Evolutionary conservation across 805 yeast genomes (phyloP), one percentile per base, ranked within the genome.

Genomic region (Lipomyces sp.): DNA sequence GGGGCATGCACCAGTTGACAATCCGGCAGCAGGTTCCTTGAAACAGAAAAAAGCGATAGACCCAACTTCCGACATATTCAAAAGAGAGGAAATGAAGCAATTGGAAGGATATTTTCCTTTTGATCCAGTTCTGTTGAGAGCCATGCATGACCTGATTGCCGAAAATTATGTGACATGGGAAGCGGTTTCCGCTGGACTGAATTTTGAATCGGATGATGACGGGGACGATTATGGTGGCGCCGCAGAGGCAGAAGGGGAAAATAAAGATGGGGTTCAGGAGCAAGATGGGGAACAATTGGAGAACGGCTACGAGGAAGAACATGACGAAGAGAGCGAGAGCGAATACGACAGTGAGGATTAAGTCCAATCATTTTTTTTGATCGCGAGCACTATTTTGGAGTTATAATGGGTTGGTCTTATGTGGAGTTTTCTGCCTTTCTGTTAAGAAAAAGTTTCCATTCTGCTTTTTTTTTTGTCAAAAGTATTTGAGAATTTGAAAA

Each of bases 51-150:
- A n/a, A n/a, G n/a, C n/a, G n/a, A n/a, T n/a, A n/a, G n/a, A n/a
- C n/a, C n/a, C n/a, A n/a, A n/a, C n/a, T n/a, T n/a, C n/a, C n/a
- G n/a, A n/a, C n/a, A n/a, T n/a, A n/a, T n/a, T n/a, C n/a, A n/a
- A n/a, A n/a, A n/a, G n/a, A 26, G 24, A 28, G 10, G 43, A 33
- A 16, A 46, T 54, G 50, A 38, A 24, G 59, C 95, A 88, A 62
- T 73, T 91, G 45, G 96, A 90, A 66, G 89, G 93, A n/a, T 91
- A 88, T 66, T 91, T 91, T 69, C 98, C 98, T 11, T 91, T 86
- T 66, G 98, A 91, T 71, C 98, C 98, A 1, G 69, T 93, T 55
- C 79, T 85, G 44, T 75, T 91, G 56, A 84, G 82, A 39, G 69
- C 69, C 10, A 78, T 86, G 42, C 80, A 82, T 61, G 66, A 69